Evolutionary conservation across 352 stramenopile species (phyloP).

Genomic region (Phytophthora constricta): DNA sequence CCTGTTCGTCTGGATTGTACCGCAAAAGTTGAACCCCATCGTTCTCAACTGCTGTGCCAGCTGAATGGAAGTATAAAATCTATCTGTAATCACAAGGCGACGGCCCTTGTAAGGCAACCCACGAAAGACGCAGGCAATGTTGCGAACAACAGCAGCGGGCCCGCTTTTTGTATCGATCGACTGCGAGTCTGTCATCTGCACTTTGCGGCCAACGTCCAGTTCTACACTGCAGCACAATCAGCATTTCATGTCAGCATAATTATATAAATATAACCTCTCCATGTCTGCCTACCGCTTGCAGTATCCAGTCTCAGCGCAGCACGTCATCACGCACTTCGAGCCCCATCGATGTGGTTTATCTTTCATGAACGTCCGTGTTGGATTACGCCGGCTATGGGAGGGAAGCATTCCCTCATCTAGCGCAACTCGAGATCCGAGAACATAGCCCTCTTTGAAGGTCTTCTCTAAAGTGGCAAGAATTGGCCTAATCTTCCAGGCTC

Average conservation of each 20-base stretch:
- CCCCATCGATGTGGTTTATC: not conserved
- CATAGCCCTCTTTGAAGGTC: constrained; percentile 15
- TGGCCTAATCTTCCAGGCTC: constrained; percentile 11
- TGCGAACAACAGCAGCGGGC: not conserved
- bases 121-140: not conserved
- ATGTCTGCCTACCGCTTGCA: constrained; percentile 15
- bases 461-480: constrained; percentile 7
- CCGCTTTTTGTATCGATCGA: not conserved
- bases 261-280: not conserved
- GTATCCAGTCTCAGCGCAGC: constrained; percentile 12
- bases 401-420: constrained; percentile 25
- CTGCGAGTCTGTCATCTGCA: not conserved
- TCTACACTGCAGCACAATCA: not conserved
- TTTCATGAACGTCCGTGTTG: constrained; percentile 4
- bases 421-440: not conserved
- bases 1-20: not conserved
- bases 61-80: not conserved
- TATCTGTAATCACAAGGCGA: not conserved
- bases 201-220: not conserved
- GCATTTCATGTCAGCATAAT: not conserved
- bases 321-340: constrained; percentile 14
- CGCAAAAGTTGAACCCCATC: not conserved
- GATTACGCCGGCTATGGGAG: constrained; percentile 6
- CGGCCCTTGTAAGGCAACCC: not conserved
- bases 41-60: not conserved